phyloP scores from a whole-genome alignment of 768 basidiomycete species.

The Candolleomyces eurysporus region DNA sequence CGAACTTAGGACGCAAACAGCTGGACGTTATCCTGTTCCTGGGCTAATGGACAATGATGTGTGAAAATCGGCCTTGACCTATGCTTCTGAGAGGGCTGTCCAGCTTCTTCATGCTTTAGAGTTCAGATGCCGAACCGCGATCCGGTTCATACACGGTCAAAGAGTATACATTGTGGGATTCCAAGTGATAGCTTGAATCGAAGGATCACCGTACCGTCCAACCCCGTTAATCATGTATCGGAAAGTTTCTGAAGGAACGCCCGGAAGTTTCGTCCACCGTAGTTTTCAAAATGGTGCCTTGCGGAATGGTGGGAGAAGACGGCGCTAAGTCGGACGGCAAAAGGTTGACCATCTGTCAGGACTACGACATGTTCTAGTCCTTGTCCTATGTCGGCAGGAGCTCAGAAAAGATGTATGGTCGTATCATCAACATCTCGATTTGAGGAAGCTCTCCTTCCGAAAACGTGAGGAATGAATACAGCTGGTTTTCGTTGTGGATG shows the following conservation, averaged over 20 bases:
- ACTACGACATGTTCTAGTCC: no score
- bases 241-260: not conserved
- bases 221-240: not conserved
- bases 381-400: no score
- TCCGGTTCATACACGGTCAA: not conserved
- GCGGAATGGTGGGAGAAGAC: not conserved
- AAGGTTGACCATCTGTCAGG: no score
- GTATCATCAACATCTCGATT: no score
- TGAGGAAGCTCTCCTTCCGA: no score
- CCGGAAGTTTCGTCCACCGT: not conserved
- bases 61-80: not conserved
- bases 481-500: no score
- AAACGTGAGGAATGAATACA: no score
- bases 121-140: conserved; percentile 2
- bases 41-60: not conserved
- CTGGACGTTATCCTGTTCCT: not conserved
- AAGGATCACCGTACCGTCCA: not conserved
- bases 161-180: not conserved
- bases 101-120: not conserved
- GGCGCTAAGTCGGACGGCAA: no score
- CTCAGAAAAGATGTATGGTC: no score
- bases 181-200: not conserved
- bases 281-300: not conserved
- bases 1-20: not conserved
- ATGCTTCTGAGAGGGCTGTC: not conserved